Percentiles rank a stretch among this genome's conserved stretches.
Evolutionary conservation across 352 stramenopile genomes (phyloP).

Genomic region (Phytopythium montanum): DNA sequence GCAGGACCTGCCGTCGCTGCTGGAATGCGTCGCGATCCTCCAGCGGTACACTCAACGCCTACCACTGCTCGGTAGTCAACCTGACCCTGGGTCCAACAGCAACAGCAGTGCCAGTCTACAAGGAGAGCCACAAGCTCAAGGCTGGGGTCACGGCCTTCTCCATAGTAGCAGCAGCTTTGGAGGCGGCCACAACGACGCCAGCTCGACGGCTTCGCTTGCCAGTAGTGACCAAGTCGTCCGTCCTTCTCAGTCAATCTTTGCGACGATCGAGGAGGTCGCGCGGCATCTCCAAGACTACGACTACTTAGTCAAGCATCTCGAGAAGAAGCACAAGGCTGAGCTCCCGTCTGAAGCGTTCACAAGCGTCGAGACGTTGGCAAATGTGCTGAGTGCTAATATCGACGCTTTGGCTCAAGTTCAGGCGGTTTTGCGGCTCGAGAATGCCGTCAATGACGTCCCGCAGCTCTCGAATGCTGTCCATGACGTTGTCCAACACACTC

Average conservation of each 20-base stretch:
- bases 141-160: neutral
- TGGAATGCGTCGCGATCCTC: conserved; percentile 56
- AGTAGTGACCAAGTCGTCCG: conserved; percentile 17
- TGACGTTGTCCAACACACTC: neutral
- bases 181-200: neutral
- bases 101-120: conserved; percentile 6
- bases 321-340: conserved; percentile 7
- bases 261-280: conserved; percentile 47
- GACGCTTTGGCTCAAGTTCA: conserved; percentile 25
- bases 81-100: neutral
- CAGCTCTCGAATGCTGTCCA: conserved; percentile 16
- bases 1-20: conserved; percentile 40
- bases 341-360: conserved; percentile 3
- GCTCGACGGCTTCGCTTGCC: conserved; percentile 9
- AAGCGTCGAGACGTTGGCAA: conserved; percentile 30
- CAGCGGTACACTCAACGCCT: conserved; percentile 26
- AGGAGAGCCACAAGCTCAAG: neutral
- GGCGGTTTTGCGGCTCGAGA: conserved; percentile 22
- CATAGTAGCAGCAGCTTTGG: conserved; percentile 2
- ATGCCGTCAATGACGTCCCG: conserved; percentile 29
- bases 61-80: conserved; percentile 18
- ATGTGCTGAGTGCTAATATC: conserved; percentile 34
- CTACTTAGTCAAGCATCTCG: conserved; percentile 36
- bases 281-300: conserved; percentile 65
- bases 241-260: conserved; percentile 33